Evolutionary conservation across 495 filamentous ascomycete genomes (phyloP).

Genomic region (Podospora anserina): DNA sequence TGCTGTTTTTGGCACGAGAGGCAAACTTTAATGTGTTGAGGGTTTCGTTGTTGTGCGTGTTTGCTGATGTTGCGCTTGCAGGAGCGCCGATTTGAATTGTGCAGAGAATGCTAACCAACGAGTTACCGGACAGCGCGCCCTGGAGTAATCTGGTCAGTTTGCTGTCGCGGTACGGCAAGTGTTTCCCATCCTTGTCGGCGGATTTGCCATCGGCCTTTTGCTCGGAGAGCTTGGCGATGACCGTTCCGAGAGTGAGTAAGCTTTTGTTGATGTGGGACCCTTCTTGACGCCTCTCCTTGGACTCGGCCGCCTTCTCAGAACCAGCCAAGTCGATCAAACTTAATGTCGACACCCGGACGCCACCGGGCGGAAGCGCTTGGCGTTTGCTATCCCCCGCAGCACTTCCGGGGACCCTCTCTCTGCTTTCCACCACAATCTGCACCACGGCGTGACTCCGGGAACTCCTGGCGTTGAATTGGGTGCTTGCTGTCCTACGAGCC

Average conservation of each 20-base stretch:
- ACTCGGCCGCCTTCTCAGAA: slow-evolving; percentile 91
- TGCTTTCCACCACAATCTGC: slow-evolving; percentile 95
- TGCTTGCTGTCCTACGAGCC: slow-evolving; percentile 82
- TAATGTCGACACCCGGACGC: slow-evolving; percentile 90
- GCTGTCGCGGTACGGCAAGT: slow-evolving; percentile 94
- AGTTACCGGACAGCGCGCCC: slow-evolving; percentile 88
- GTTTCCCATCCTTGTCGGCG: slow-evolving; percentile 76
- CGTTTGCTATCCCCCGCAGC: slow-evolving; percentile 62
- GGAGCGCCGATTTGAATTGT: slow-evolving; percentile 79
- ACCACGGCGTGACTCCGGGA: slow-evolving; percentile 97
- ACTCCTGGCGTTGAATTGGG: slow-evolving; percentile 93
- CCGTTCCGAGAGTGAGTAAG: slow-evolving; percentile 88
- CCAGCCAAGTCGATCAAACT: slow-evolving; percentile 96
- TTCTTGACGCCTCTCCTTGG: slow-evolving; percentile 89
- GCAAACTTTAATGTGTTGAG: slow-evolving; percentile 97
- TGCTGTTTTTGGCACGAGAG: slow-evolving; percentile 93
- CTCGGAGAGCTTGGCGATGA: slow-evolving; percentile 81
- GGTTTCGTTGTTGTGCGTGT: slow-evolving; percentile 77
- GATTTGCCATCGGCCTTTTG: slow-evolving; percentile 74
- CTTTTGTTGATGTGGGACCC: slow-evolving; percentile 99
- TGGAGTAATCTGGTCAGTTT: slow-evolving; percentile 93
- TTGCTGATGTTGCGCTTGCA: slow-evolving; percentile 59
- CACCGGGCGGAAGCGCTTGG: slow-evolving; percentile 75
- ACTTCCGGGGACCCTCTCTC: slow-evolving; percentile 69
- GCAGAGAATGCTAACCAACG: slow-evolving; percentile 93